Evolutionary conservation across 2,329 filamentous ascomycete species (phyloP).

Genomic region (Fusarium buharicum): DNA sequence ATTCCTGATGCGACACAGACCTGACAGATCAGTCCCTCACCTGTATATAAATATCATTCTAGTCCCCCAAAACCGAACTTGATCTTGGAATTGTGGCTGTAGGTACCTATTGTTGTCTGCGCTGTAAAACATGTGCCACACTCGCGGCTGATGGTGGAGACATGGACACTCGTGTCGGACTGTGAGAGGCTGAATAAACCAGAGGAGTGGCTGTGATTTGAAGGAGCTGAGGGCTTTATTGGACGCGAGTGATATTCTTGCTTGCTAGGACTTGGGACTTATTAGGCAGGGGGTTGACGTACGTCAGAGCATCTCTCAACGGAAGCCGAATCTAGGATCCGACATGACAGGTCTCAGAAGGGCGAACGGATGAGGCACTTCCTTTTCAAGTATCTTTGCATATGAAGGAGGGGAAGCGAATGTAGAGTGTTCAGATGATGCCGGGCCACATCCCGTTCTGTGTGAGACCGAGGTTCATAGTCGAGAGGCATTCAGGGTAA

Average conservation of each 20-base stretch:
- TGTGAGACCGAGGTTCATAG: constrained; percentile 31
- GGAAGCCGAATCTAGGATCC: constrained; percentile 32
- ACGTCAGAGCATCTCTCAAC: constrained; percentile 23
- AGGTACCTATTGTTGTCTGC: constrained; percentile 13
- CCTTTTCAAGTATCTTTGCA: constrained; percentile 6
- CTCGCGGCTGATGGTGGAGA: constrained; percentile 29
- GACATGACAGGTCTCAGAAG: constrained; percentile 22
- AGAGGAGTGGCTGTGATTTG: constrained; percentile 33
- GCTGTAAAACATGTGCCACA: constrained; percentile 41
- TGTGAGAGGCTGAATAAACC: constrained; percentile 47
- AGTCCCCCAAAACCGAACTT: constrained; percentile 6
- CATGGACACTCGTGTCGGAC: constrained; percentile 47
- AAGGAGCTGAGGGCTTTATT: constrained; percentile 17
- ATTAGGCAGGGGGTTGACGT: constrained; percentile 17
- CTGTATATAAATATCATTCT: constrained; percentile 10
- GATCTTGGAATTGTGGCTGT: constrained; percentile 21
- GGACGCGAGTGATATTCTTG: background rate
- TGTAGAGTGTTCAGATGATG: constrained; percentile 19
- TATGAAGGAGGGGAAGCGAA: constrained; percentile 17
- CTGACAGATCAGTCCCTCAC: background rate
- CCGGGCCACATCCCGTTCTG: constrained; percentile 9
- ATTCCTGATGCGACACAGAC: no score
- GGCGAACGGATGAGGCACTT: constrained; percentile 24
- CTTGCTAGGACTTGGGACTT: background rate
- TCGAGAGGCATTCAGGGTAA: constrained; percentile 8